Base-by-base conservation (phyloP, 2,329 filamentous ascomycete genomes). In the Plenodomus tracheiphilus region DNA sequence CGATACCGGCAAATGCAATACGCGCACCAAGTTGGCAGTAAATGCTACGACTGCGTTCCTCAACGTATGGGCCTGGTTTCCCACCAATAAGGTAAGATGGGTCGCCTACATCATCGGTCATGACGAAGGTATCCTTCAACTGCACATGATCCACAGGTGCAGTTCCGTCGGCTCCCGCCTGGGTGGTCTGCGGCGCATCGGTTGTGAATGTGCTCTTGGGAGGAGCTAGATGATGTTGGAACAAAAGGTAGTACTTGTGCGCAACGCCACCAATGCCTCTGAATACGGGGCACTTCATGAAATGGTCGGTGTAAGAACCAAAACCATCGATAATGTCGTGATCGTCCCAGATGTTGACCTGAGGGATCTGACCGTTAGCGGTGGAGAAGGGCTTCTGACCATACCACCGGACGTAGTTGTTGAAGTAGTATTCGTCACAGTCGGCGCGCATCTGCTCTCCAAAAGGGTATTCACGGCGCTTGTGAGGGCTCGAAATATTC, bases 131-230 rank as follows among this genome's bases (percentile, higher is more conserved):
- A 56, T 91, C 79, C 58, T 87, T 79, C 22, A 91, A 75, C 71
- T 96, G 92, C 22, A 81, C 81, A 1, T 85, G 82, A 61, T 96
- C 89, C 2, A 72, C 70, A 9, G 77, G 77, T 5, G 83, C 75
- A 5, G 83, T 75, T 8, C 80, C 81, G 2, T 74, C 75, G 73
- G 66, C 68, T 4, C 62, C 63, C 25, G 61, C 56, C 11, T 32
- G 28, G 0, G 77, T 82, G 0, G 82, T 85, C 54, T 79, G 74
- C 0, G 81, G 80, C 2, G 81, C 77, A 79, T 88, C 88, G 1
- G 89, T 89, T 2, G 91, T 96, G 70, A 87, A 97, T 1, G 92
- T 96, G 22, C 89, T 92, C 54, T 82, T 78, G 0, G 93, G 91
- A 1, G 93, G 93, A 11, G 92, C 84, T 41, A 95, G 77, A 65